Evolutionary conservation across 108 stramenopile species (phyloP), one percentile per base, ranked within the genome.

Genomic region (Cylindrotheca closterium): DNA sequence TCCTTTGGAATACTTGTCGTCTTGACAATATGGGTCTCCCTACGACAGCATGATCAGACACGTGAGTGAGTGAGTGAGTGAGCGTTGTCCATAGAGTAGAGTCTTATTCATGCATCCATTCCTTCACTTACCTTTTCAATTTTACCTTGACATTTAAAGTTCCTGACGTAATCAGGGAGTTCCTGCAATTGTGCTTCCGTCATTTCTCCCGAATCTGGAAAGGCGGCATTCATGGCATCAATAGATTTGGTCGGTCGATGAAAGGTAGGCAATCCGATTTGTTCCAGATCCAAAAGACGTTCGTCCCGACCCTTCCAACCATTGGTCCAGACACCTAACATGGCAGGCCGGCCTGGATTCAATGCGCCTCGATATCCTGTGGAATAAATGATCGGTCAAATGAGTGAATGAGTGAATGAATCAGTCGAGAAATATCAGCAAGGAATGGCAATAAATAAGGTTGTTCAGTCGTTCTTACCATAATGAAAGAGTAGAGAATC

Each of bases 21-120:
- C 31, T 15, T 19, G 30, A 61, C 82, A 83, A 30, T 27, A 53
- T 2, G 78, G 82, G 19, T 83, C 82, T 18, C 78, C 82, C 37
- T 42, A 42, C 15, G 37, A 42, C 7, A n/a, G n/a, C n/a, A n/a
- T n/a, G n/a, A n/a, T n/a, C n/a, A n/a, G n/a, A n/a, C n/a, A n/a
- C n/a, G n/a, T n/a, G n/a, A n/a, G n/a, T n/a, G n/a, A n/a, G n/a
- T n/a, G n/a, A n/a, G n/a, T n/a, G n/a, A n/a, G n/a, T n/a, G n/a
- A n/a, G n/a, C n/a, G n/a, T n/a, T n/a, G n/a, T n/a, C n/a, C n/a
- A n/a, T n/a, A n/a, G n/a, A n/a, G n/a, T n/a, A n/a, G n/a, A n/a
- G n/a, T n/a, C n/a, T n/a, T n/a, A n/a, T n/a, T n/a, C n/a, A n/a
- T n/a, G n/a, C n/a, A n/a, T n/a, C n/a, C n/a, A n/a, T n/a, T n/a